These are phyloP conservation scores for Isatis lusitanica DNA, from an alignment of 441 rosid species.

Conservation along the genomic window DNA sequence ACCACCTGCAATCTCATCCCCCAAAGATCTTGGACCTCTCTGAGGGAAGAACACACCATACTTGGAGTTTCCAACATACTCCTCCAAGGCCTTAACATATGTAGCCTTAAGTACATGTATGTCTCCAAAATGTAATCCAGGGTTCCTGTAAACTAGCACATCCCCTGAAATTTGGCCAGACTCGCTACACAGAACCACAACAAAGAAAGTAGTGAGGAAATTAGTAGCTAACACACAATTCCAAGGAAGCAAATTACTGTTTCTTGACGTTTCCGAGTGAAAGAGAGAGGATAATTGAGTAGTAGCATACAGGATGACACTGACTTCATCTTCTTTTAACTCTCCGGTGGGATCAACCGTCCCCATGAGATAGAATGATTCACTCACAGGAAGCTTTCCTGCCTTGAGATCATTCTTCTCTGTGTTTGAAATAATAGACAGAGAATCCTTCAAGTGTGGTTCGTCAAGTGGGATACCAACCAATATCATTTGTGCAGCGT, in stretches of 20 bases:
- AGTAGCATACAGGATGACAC: conserved; percentile 66
- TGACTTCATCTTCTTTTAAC: conserved; percentile 65
- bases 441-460: conserved; percentile 46
- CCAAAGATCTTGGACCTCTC: conserved; percentile 70
- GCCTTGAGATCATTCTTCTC: conserved; percentile 52
- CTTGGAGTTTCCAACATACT: conserved; percentile 62
- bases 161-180: conserved; percentile 75
- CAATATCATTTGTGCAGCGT: conserved; percentile 53
- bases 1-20: conserved; percentile 79
- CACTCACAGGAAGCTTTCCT: conserved; percentile 61
- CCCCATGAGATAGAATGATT: conserved; percentile 84
- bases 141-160: conserved; percentile 75
- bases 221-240: conserved; percentile 1
- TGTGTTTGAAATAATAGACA: conserved; percentile 38
- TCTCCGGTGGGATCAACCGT: conserved; percentile 72
- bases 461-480: conserved; percentile 79
- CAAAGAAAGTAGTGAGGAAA: conserved; percentile 6
- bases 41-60: conserved; percentile 73
- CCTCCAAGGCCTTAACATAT: conserved; percentile 52
- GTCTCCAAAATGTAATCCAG: conserved; percentile 85
- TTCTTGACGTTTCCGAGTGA: neutral
- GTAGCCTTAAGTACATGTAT: conserved; percentile 66
- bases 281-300: neutral
- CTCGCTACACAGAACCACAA: conserved; percentile 43
- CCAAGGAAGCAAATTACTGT: neutral